Evolutionary conservation across 768 basidiomycete genomes (phyloP).

Genomic region (Mycena polygramma): DNA sequence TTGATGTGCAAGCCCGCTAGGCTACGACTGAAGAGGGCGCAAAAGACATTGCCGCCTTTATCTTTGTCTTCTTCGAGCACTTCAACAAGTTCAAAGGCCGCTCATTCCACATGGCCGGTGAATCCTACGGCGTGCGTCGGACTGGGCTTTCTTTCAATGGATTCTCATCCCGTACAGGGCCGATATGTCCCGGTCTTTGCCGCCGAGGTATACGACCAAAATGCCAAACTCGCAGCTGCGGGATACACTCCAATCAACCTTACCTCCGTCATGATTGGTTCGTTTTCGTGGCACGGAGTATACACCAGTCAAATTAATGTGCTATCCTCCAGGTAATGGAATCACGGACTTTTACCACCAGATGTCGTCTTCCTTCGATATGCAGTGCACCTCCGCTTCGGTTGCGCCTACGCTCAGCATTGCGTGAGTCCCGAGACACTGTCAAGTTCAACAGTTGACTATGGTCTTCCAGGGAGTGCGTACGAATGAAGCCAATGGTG

Average conservation of each 20-base stretch:
- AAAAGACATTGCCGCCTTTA: conserved; percentile 77
- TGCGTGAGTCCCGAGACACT: conserved; percentile 41
- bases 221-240: conserved; percentile 50
- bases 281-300: conserved; percentile 40
- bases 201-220: conserved; percentile 63
- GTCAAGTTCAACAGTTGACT: conserved; percentile 6
- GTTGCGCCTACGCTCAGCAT: conserved; percentile 54
- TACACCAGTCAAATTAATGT: too few relatives aligned
- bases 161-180: conserved; percentile 49
- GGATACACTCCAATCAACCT: conserved; percentile 65
- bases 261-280: conserved; percentile 60
- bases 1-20: background rate
- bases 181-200: conserved; percentile 67
- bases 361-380: conserved; percentile 58
- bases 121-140: conserved; percentile 64
- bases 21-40: conserved; percentile 9
- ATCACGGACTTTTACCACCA: conserved; percentile 55
- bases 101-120: conserved; percentile 71
- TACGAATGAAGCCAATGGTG: conserved; percentile 60
- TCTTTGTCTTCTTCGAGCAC: conserved; percentile 80
- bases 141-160: background rate
- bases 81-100: conserved; percentile 80
- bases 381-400: conserved; percentile 60
- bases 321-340: conserved; percentile 54
- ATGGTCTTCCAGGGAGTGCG: conserved; percentile 47